These are phyloP conservation scores for Cladosporium cucumerinum DNA, from an alignment of 2,329 filamentous ascomycete genomes.

Conservation along the genomic window DNA sequence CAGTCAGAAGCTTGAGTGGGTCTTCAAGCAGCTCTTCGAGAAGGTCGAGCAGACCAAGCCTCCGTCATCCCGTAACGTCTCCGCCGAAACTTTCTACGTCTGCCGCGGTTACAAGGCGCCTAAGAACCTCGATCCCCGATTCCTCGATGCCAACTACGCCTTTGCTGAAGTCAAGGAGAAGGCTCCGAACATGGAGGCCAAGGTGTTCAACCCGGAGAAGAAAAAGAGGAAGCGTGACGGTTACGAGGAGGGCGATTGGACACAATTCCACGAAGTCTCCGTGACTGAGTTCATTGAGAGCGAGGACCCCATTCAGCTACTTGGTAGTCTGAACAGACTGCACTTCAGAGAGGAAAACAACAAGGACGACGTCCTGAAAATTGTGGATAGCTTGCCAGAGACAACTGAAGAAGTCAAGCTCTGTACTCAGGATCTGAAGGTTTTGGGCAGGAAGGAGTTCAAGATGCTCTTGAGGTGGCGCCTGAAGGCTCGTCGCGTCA, in stretches of 20 bases:
- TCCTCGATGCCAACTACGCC: slow-evolving; percentile 82
- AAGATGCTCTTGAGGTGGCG: slow-evolving; percentile 86
- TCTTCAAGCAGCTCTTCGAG: slow-evolving; percentile 92
- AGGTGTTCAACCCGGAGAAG: slow-evolving; percentile 94
- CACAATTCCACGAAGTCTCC: slow-evolving; percentile 81
- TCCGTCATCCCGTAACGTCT: slow-evolving; percentile 91
- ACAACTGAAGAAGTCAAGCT: slow-evolving; percentile 77
- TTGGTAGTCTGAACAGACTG: slow-evolving; percentile 80
- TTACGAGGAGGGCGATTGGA: slow-evolving; percentile 95
- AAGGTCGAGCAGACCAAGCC: slow-evolving; percentile 98
- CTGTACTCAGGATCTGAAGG: slow-evolving; percentile 80
- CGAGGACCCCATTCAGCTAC: slow-evolving; percentile 84
- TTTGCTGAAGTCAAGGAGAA: slow-evolving; percentile 88
- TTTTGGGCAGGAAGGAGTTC: slow-evolving; percentile 92
- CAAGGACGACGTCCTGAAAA: slow-evolving; percentile 77
- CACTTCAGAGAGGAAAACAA: slow-evolving; percentile 75
- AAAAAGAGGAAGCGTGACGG: slow-evolving; percentile 98
- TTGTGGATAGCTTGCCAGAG: slow-evolving; percentile 79
- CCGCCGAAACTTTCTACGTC: slow-evolving; percentile 97
- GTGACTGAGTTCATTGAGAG: slow-evolving; percentile 95
- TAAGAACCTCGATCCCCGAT: slow-evolving; percentile 86
- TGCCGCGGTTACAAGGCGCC: slow-evolving; percentile 94
- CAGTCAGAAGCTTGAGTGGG: slow-evolving; percentile 93
- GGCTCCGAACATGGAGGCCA: slow-evolving; percentile 91
- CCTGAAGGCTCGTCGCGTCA: slow-evolving; percentile 81